Evolutionary conservation across 2,329 filamentous ascomycete genomes (phyloP).

Genomic region (Fusarium sp.): DNA sequence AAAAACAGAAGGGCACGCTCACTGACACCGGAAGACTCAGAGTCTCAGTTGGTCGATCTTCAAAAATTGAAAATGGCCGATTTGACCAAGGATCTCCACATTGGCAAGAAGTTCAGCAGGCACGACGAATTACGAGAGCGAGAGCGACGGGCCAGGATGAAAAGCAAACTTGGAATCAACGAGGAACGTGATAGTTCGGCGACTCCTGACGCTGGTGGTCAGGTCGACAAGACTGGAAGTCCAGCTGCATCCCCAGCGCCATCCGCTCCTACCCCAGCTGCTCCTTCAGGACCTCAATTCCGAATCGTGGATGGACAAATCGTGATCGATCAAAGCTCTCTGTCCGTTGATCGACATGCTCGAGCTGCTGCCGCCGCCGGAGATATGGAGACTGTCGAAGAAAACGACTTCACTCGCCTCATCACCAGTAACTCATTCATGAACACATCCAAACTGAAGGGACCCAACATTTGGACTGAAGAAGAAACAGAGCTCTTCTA

Average conservation of each 20-base stretch:
- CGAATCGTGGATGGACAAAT: conserved; percentile 78
- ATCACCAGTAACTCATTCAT: conserved; percentile 76
- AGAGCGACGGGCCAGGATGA: conserved; percentile 60
- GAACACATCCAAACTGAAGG: conserved; percentile 68
- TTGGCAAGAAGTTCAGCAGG: conserved; percentile 79
- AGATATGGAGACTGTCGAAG: conserved; percentile 73
- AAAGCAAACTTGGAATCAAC: conserved; percentile 46
- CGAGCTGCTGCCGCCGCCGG: conserved; percentile 63
- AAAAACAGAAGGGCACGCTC: conserved; percentile 56
- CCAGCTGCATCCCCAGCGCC: conserved; percentile 42
- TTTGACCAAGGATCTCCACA: conserved; percentile 74
- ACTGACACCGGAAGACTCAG: conserved; percentile 71
- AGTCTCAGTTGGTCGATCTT: conserved; percentile 71
- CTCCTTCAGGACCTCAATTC: conserved; percentile 62
- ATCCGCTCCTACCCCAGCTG: conserved; percentile 44
- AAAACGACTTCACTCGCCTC: conserved; percentile 80
- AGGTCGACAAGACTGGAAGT: conserved; percentile 37
- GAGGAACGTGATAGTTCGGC: conserved; percentile 39
- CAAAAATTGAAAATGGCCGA: conserved; percentile 77
- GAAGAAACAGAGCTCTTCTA: conserved; percentile 81
- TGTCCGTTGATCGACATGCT: conserved; percentile 75
- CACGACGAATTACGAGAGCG: conserved; percentile 78
- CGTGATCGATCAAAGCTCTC: conserved; percentile 74
- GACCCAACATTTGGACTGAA: conserved; percentile 75
- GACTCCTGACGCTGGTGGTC: conserved; percentile 35